phyloP scores from a whole-genome alignment of 371 early-diverging fungal genomes.

The Phascolomyces articulosus region DNA sequence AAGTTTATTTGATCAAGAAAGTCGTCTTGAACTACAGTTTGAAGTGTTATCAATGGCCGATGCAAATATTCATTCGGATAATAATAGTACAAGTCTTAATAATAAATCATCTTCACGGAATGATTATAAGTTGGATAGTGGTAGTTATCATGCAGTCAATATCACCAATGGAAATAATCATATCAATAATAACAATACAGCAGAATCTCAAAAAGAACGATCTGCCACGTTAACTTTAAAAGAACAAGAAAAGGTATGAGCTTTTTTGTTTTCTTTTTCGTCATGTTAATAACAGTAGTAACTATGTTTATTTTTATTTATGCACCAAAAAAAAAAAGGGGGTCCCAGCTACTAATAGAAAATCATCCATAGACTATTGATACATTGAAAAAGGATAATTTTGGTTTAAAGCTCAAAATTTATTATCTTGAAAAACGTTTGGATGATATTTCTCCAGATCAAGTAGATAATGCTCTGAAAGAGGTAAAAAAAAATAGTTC shows the following conservation, averaged over 20 bases:
- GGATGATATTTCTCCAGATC: constrained; percentile 60
- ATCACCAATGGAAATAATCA: not conserved
- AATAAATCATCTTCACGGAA: not conserved
- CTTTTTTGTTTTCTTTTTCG: not conserved
- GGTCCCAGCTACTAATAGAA: too few species aligned
- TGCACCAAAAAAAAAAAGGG: too few species aligned
- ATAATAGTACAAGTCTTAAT: not conserved
- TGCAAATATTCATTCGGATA: not conserved
- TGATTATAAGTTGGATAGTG: not conserved
- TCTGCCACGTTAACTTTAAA: constrained; percentile 55
- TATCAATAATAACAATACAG: not conserved
- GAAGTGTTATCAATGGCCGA: constrained; percentile 15
- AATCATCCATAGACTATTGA: constrained; percentile 75
- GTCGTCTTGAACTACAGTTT: constrained; percentile 13
- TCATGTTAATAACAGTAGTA: not conserved
- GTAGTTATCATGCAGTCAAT: not conserved
- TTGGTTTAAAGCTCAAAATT: constrained; percentile 68
- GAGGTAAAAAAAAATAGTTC: constrained; percentile 44
- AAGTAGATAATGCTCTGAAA: constrained; percentile 53
- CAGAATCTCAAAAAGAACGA: constrained; percentile 16
- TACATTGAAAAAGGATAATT: constrained; percentile 69
- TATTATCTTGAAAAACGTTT: constrained; percentile 69
- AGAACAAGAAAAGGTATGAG: constrained; percentile 66
- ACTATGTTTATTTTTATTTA: not conserved
- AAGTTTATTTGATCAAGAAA: constrained; percentile 14